Base-by-base conservation (phyloP, 2,329 filamentous ascomycete species). In the Colletotrichum melonis region DNA sequence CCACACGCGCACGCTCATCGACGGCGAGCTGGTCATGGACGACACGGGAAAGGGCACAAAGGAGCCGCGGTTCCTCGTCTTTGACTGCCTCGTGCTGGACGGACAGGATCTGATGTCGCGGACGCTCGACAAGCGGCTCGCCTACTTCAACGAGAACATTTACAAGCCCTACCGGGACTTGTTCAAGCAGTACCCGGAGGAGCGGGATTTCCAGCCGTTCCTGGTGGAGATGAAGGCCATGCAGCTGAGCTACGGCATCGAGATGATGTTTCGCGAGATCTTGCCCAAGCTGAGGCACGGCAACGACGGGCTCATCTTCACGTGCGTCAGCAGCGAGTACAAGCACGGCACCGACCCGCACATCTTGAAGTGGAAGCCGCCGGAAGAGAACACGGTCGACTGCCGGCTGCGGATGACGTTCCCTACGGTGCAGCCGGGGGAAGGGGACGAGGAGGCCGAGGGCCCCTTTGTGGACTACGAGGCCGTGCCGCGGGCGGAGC, bases 311-410 rank as follows among this genome's bases (percentile, higher is more conserved):
- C 89, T 99, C 59, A 98, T 99, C 79, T 99, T 98, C 84, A 98
- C 97, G n/a, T 98, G 96, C 84, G 92, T 94, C 75, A 93, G 91
- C 78, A 95, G 94, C 22, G 89, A 92, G 11, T 99, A 99, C 85
- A 92, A 92, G 78, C 92, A 93, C 76, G 97, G 97, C 76, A 99
- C 97, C 14, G 97, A 99, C 82, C 90, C 91, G 63, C 93, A 98
- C 81, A 99, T 98, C 75, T 87, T 99, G 52, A 99, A 99, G 83
- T 99, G 97, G 97, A 99, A 99, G 84, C 95, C 96, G 0, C 94
- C 95, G 4, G 88, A 94, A 76, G 97, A 99, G 82, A 99, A 99
- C 85, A 97, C 95, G 0, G 91, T 99, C 77, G 97, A 99, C 81
- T 98, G 98, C 82, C 90, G 93, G 55, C 88, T 98, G 78, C 90